Base-by-base conservation (phyloP, 1,284 basidiomycete species). In the Tilletia setariae region DNA sequence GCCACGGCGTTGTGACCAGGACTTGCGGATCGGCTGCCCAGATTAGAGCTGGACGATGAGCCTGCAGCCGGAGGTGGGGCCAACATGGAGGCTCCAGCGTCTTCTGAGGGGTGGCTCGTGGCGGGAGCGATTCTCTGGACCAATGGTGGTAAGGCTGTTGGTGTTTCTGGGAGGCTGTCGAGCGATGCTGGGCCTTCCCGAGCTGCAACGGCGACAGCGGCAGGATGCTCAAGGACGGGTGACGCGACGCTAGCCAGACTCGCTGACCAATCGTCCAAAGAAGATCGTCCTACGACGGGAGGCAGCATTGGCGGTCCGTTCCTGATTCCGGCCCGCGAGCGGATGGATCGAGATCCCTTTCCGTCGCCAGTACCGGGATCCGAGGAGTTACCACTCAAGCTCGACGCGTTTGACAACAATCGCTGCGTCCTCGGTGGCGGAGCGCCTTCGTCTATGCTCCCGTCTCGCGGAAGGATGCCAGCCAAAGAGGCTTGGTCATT, bases 191-290 rank as follows among this genome's bases (percentile, higher is more conserved):
- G 28, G 8, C 23, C 53, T 15, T 28, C 53, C 19, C 9, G 43
- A 9, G 43, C 43, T 44, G 43, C 43, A 9, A 19, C 19, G n/a
- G 8, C 47, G 47, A 19, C n/a, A 11, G 8, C 9, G 47, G 28
- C 11, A 30, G 21, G 32, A 59, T 40, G 53, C 42, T 72, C 71
- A 13, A 66, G 43, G 2, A 72, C 69, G 11, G 75, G 75, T 59
- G 73, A 72, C 7, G 73, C 73, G 16, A 75, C 74, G 6, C 70
- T 75, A 42, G 74, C 72, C 67, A 76, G 69, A 59, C 71, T 71
- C 47, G 71, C 71, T 25, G 76, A 72, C 77, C 77, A 79, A 13
- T 76, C 76, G 62, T 76, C 77, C 35, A 79, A 69, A 35, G 75
- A 76, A 49, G 74, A 69, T 1, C 74, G 72, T 4, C 70, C 68